Base-by-base conservation (phyloP, 106 monocot species). In the Amphibolis antarctica region DNA sequence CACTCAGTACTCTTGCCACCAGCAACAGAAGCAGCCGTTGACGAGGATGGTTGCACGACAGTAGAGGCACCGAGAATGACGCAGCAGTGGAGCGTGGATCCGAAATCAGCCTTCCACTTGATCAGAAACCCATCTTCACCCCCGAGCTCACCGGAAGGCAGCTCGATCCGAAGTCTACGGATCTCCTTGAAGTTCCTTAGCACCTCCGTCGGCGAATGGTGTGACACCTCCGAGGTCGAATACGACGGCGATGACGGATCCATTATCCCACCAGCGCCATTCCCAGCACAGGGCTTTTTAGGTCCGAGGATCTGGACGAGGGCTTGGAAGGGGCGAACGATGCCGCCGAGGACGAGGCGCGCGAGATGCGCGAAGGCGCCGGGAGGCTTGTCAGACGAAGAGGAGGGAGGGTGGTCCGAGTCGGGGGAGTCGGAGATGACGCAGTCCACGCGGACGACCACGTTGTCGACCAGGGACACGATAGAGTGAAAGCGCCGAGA, bases 101-200 rank as follows among this genome's bases (percentile, higher is more conserved):
- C 87, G 47, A 92, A 92, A 1, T 55, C 43, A 28, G 92, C 92
- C 75, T 74, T 81, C 92, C 92, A 92, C 60, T 84, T 83, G 63
- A 92, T 69, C 7, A 92, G 79, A 24, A 75, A 75, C 28, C 81
- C 81, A 48, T 79, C 75, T 13, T 87, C 84, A 23, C 80, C 72
- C 22, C 82, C 72, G 6, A 92, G 74, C 66, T 92, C 92, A 1
- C 87, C 92, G 9, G 75, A 74, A 18, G 92, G 86, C 12, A 84
- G 79, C 56, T 79, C 77, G 66, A 92, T 87, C 53, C 60, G 52
- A 19, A 87, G 71, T 4, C 65, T 64, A 10, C 83, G 76, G 70
- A 94, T 68, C 62, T 86, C 77, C 65, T 68, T 77, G 59, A 94
- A 94, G 62, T 65, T 73, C 64, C 61, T 76, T 22, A 92, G 74